A percentile compares a stretch with the other conserved stretches of the same genome.
phyloP scores from a whole-genome alignment of 257 asterid species.

The Misopates orontium region DNA sequence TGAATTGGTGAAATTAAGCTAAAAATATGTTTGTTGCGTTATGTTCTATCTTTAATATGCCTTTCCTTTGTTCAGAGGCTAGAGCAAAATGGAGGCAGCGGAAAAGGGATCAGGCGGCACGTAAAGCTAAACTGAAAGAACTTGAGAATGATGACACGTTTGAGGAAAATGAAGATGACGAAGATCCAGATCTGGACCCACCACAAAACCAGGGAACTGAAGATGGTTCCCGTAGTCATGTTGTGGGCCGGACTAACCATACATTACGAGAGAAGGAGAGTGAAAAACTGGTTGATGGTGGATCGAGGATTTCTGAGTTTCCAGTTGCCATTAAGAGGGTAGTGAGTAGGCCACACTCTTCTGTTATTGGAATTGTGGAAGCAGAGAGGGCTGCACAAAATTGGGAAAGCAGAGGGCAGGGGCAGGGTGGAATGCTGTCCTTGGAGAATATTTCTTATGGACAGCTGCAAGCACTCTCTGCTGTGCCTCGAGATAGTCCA shows the following conservation, averaged over 20 bases:
- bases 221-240: conserved; percentile 45
- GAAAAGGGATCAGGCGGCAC: conserved; percentile 61
- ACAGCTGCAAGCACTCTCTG: conserved; percentile 80
- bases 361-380: conserved; percentile 57
- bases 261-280: conserved; percentile 44
- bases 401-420: conserved; percentile 61
- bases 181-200: conserved; percentile 63
- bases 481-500: conserved; percentile 71
- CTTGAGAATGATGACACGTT: conserved; percentile 63
- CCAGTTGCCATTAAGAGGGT: conserved; percentile 70
- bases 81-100: conserved; percentile 96
- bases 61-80: conserved; percentile 46
- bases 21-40: not conserved
- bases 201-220: conserved; percentile 52
- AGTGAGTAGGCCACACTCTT: conserved; percentile 77
- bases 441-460: conserved; percentile 93
- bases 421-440: conserved; percentile 26
- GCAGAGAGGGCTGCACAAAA: conserved; percentile 60
- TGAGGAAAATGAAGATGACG: conserved; percentile 89
- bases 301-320: conserved; percentile 58
- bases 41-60: not conserved
- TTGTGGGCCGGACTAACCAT: conserved; percentile 40
- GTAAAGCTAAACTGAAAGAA: conserved; percentile 62
- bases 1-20: not conserved
- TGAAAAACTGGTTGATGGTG: conserved; percentile 61